Evolutionary conservation across 2,329 filamentous ascomycete genomes (phyloP).

Genomic region (Aspergillus floridensis): DNA sequence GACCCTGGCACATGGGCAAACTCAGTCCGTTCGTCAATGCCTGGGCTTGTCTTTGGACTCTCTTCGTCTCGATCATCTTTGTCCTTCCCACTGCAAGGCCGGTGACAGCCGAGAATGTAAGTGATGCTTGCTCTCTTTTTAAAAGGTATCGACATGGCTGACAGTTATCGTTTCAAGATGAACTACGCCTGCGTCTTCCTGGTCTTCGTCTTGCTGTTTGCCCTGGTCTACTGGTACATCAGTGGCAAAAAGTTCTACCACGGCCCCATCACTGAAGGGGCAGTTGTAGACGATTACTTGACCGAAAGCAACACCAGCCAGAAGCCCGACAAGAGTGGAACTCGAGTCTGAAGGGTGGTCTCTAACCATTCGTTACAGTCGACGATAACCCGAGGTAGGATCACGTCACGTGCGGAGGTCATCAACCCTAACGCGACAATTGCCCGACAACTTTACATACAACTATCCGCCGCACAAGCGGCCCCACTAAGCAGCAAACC

Average conservation of each 20-base stretch:
- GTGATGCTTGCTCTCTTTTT: background rate
- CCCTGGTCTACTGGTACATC: constrained; percentile 5
- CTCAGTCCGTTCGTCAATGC: background rate
- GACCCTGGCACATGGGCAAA: constrained; percentile 5
- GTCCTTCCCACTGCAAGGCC: constrained; percentile 1
- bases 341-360: background rate
- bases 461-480: background rate
- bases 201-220: constrained; percentile 3
- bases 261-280: background rate
- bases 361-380: no score
- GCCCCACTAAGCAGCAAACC: background rate
- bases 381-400: background rate
- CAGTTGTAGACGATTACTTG: constrained; percentile 1
- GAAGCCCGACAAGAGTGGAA: background rate
- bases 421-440: background rate
- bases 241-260: constrained; percentile 1
- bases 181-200: constrained; percentile 6
- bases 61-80: constrained; percentile 3
- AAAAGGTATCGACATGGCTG: background rate
- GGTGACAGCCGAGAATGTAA: constrained; percentile 3
- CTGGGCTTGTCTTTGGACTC: constrained; percentile 3
- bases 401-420: background rate
- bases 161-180: background rate
- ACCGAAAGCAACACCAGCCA: background rate
- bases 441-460: background rate